phyloP scores from a whole-genome alignment of 352 stramenopile species.

The Phytopythium montanum region DNA sequence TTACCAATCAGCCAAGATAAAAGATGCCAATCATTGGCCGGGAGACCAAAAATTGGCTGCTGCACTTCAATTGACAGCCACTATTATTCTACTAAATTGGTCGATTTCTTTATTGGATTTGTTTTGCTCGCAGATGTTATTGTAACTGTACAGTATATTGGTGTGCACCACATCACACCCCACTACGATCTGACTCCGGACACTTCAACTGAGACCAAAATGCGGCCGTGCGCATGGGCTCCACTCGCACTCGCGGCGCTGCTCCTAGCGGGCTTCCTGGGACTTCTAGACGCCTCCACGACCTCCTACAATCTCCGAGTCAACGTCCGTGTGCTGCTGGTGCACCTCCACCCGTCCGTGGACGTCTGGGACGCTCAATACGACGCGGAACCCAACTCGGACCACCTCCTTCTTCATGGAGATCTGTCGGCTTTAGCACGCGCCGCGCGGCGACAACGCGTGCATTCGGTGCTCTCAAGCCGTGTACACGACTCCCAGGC shows the following conservation, averaged over 20 bases:
- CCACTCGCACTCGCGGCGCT: background rate
- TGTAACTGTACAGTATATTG: too few relatives aligned
- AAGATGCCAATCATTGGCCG: too few relatives aligned
- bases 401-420: background rate
- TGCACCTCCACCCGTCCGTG: slow-evolving; percentile 36
- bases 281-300: background rate
- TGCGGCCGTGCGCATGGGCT: background rate
- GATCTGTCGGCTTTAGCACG: background rate
- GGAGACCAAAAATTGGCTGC: too few relatives aligned
- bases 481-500: slow-evolving; percentile 17
- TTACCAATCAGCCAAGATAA: too few relatives aligned
- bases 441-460: slow-evolving; percentile 14
- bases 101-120: too few relatives aligned
- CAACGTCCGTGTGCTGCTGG: slow-evolving; percentile 21
- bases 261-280: background rate
- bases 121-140: too few relatives aligned
- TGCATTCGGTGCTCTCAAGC: slow-evolving; percentile 14
- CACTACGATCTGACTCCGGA: background rate
- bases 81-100: too few relatives aligned
- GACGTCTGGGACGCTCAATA: slow-evolving; percentile 1
- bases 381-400: background rate
- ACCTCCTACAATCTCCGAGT: background rate
- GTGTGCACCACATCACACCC: background rate
- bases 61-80: too few relatives aligned
- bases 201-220: background rate